A percentile compares a stretch with the other conserved stretches of the same genome.
These are phyloP conservation scores for Dictyostelium intermedium DNA, from an alignment of 78 protist species.

Conservation along the genomic window DNA sequence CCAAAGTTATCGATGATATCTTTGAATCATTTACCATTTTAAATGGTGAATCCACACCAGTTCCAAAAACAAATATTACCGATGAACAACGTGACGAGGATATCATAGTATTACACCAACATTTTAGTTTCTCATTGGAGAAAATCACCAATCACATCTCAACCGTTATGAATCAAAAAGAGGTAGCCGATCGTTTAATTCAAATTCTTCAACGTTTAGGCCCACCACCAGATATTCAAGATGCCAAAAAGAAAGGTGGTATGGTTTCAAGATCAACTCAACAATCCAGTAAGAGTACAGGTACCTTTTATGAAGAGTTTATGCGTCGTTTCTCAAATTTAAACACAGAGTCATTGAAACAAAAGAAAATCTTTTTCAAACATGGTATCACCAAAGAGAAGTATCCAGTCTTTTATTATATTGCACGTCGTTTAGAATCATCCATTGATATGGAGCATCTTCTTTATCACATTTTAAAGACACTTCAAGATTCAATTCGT, in stretches of 20 bases:
- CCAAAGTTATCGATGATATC: conserved; percentile 39
- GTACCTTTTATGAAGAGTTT: conserved; percentile 67
- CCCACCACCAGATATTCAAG: conserved; percentile 57
- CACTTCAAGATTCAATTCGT: conserved; percentile 35
- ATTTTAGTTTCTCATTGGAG: background rate
- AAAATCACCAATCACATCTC: conserved; percentile 9
- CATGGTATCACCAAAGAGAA: conserved; percentile 53
- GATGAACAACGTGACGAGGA: conserved; percentile 54
- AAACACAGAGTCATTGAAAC: conserved; percentile 35
- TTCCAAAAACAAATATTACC: conserved; percentile 2
- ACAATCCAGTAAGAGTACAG: background rate
- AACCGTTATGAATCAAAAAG: conserved; percentile 12
- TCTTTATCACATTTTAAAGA: conserved; percentile 42
- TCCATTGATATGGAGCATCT: conserved; percentile 53
- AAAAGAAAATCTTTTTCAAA: conserved; percentile 49
- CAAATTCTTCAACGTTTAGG: conserved; percentile 64
- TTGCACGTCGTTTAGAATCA: conserved; percentile 55
- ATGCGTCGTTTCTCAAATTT: conserved; percentile 31
- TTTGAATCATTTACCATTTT: conserved; percentile 39
- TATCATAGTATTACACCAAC: conserved; percentile 21
- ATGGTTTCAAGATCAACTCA: background rate
- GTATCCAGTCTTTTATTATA: conserved; percentile 59
- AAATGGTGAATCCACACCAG: background rate
- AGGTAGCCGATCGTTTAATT: conserved; percentile 23
- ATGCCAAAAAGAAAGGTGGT: conserved; percentile 4